These are phyloP conservation scores for Curvularia sp. DNA, from an alignment of 2,329 filamentous ascomycete genomes.

Conservation along the genomic window DNA sequence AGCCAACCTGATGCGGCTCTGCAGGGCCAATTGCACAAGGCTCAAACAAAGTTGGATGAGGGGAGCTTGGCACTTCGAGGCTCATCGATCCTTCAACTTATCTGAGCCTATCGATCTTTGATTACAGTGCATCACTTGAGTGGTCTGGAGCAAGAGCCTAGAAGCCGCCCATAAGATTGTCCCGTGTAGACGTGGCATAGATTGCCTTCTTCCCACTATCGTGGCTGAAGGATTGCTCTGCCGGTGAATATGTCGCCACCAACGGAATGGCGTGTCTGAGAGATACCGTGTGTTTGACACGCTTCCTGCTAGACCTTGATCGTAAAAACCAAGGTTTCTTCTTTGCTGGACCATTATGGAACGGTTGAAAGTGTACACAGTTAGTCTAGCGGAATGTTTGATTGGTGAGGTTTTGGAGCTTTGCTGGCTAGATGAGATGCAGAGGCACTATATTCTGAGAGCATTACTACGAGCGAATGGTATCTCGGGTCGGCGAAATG, in stretches of 20 bases:
- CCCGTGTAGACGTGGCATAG: neutral
- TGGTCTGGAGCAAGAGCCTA: neutral
- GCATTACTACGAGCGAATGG: neutral
- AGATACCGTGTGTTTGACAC: neutral
- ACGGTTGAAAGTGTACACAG: neutral
- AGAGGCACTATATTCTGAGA: neutral
- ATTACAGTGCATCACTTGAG: neutral
- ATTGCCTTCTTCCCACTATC: neutral
- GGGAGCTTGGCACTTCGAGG: neutral
- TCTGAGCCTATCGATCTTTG: neutral
- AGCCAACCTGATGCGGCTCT: neutral
- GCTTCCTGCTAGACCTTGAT: neutral
- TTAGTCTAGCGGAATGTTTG: neutral
- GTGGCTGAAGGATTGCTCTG: neutral
- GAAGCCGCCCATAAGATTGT: neutral
- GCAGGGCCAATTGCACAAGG: neutral
- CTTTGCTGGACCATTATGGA: neutral
- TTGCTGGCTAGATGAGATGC: neutral
- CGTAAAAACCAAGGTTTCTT: neutral
- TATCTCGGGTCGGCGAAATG: neutral
- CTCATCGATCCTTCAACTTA: neutral
- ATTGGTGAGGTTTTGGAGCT: neutral
- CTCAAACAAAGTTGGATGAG: neutral
- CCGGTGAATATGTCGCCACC: slow-evolving; percentile 14
- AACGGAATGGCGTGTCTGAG: neutral